phyloP scores from a whole-genome alignment of 495 filamentous ascomycete genomes.

The Symbiotaphrina buchneri region DNA sequence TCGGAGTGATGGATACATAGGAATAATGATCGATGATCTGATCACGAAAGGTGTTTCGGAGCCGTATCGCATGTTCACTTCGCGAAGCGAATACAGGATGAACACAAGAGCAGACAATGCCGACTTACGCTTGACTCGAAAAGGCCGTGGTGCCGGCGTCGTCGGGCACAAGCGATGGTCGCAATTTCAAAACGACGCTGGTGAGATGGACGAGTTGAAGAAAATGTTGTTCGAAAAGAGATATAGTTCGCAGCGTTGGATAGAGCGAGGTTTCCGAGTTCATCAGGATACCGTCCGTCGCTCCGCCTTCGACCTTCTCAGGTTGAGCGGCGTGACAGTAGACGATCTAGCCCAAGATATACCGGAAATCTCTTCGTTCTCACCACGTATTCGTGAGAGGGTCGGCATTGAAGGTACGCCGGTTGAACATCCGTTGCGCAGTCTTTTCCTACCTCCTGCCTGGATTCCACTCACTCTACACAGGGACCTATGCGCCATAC shows the following conservation, averaged over 20 bases:
- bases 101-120: slow-evolving; percentile 82
- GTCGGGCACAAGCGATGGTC: slow-evolving; percentile 63
- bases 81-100: slow-evolving; percentile 87
- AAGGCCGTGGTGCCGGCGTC: slow-evolving; percentile 54
- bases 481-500: slow-evolving; percentile 61
- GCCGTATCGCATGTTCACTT: slow-evolving; percentile 97
- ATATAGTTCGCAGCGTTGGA: slow-evolving; percentile 39
- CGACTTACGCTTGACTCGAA: slow-evolving; percentile 62
- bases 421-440: neutral
- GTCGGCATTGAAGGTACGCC: slow-evolving; percentile 41
- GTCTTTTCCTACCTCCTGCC: neutral
- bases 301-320: slow-evolving; percentile 55
- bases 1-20: slow-evolving; percentile 86
- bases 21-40: slow-evolving; percentile 97
- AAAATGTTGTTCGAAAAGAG: slow-evolving; percentile 28
- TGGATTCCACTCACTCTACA: neutral
- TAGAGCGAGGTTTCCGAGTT: slow-evolving; percentile 39
- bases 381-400: slow-evolving; percentile 32
- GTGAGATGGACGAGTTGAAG: slow-evolving; percentile 40
- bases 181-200: slow-evolving; percentile 34
- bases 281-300: slow-evolving; percentile 33
- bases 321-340: slow-evolving; percentile 31
- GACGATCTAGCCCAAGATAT: slow-evolving; percentile 27
- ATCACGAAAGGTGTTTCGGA: slow-evolving; percentile 94
- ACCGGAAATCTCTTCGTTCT: slow-evolving; percentile 27